Conservation (phyloP, 2,329 filamentous ascomycete genomes). For the Aspergillus uvarum region DNA sequence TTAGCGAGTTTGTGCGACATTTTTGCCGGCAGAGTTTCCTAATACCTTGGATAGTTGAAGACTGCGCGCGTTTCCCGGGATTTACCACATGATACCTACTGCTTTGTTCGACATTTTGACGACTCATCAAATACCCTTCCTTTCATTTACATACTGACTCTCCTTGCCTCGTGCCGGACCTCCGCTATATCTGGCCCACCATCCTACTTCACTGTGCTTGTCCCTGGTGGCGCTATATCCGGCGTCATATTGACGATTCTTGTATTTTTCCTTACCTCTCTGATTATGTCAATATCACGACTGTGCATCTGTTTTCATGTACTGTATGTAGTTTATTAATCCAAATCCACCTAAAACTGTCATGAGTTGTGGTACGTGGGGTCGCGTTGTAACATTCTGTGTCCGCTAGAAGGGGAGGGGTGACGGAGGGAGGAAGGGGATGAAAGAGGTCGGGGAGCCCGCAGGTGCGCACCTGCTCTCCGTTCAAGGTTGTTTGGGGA, state of each 20-base stretch:
- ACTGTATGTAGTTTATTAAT: conserved; percentile 15
- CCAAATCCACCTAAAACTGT: background rate
- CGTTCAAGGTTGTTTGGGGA: too few species aligned
- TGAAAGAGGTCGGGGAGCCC: too few species aligned
- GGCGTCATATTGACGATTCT: conserved; percentile 20
- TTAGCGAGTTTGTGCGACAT: conserved; percentile 10
- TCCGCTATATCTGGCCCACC: conserved; percentile 1
- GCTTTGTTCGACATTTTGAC: conserved; percentile 24
- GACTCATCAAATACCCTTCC: conserved; percentile 13
- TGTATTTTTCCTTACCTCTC: conserved; percentile 2
- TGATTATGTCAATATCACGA: conserved; percentile 24
- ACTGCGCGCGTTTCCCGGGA: conserved; percentile 23
- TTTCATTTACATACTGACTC: conserved; percentile 8
- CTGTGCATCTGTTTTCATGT: conserved; percentile 23
- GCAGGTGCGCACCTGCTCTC: too few species aligned
- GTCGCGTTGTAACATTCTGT: too few species aligned
- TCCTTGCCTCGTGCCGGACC: background rate
- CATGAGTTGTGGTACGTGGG: background rate
- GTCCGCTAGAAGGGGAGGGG: too few species aligned
- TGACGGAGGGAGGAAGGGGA: too few species aligned
- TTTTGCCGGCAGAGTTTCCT: conserved; percentile 7
- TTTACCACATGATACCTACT: conserved; percentile 33
- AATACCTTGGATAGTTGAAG: conserved; percentile 15
- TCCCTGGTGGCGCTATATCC: conserved; percentile 17
- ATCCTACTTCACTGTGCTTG: conserved; percentile 7